Base-by-base conservation (phyloP, 352 stramenopile genomes). In the Plasmopara muralis region DNA sequence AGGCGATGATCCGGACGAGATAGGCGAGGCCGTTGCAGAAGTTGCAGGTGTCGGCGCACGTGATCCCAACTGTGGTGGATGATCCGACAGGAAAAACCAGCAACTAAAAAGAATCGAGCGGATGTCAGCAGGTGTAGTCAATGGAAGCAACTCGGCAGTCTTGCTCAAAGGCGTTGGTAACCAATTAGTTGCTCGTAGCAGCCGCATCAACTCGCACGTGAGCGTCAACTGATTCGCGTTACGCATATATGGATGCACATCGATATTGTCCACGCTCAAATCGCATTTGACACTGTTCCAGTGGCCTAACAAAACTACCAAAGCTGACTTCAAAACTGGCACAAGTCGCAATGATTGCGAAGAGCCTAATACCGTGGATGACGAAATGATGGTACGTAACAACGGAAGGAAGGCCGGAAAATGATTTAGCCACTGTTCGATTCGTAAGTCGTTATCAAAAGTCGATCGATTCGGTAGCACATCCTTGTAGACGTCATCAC, bases 241-340 rank as follows among this genome's bases (percentile, higher is more conserved):
- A 47, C 80, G 74, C 77, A 89, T 84, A 50, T 91, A 89, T 1
- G 83, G 83, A n/a, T 79, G 79, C 18, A 89, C 74, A 29, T 88
- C 75, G 44, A 80, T 67, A 58, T 93, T 88, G 40, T 88, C 70
- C 10, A 72, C 29, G 5, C 72, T 58, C 10, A 87, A 46, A 6
- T 84, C 70, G n/a, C 72, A 76, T 35, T 89, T 89, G 29, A 88
- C 71, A 37, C 77, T 88, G 65, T 93, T 89, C 83, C 83, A 93
- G 48, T 91, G 78, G 1, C 81, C 77, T 8, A 93, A 14, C 5
- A 89, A 60, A 18, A 93, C 83, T 12, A 90, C 72, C 5, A 93
- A 51, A 9, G 74, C 64, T 6, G 80, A 83, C 43, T 93, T 93
- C 53, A 93, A 62, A 42, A 93, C 55, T 2, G 78, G 76, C n/a